phyloP scores from a whole-genome alignment of 257 asterid genomes.

The Nicotiana tomentosiformis region DNA sequence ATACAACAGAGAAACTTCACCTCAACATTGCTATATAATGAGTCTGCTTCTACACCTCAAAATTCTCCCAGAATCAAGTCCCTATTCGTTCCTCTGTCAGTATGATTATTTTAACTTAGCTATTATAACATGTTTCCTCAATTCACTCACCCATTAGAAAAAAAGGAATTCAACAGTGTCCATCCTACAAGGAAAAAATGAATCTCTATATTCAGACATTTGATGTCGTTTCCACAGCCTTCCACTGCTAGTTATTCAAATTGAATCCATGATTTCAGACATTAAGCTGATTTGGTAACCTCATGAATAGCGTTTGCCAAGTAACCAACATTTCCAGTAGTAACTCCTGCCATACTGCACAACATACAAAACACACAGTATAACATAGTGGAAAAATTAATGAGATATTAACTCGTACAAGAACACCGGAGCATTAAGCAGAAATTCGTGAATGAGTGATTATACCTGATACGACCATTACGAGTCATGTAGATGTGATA shows the following conservation, averaged over 20 bases:
- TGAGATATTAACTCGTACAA: background rate
- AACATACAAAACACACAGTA: background rate
- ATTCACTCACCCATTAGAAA: background rate
- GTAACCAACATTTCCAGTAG: conserved; percentile 81
- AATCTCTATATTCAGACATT: background rate
- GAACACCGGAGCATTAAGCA: background rate
- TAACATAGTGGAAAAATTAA: background rate
- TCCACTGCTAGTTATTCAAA: background rate
- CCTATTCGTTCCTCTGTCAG: background rate
- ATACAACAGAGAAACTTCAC: background rate
- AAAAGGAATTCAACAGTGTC: background rate
- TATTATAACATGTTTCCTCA: background rate
- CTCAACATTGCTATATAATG: background rate
- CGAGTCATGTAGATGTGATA: conserved; percentile 93
- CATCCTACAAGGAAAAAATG: background rate
- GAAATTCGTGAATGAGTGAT: background rate
- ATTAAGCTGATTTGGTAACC: conserved; percentile 66
- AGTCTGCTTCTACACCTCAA: background rate
- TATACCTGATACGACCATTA: conserved; percentile 92
- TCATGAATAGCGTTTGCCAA: conserved; percentile 89
- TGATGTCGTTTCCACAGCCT: background rate
- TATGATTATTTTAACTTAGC: background rate
- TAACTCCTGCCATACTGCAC: conserved; percentile 97
- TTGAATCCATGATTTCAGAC: background rate
- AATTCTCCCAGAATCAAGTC: background rate